Conservation (phyloP, 805 yeast genomes). For the Candida jianshihensis region DNA sequence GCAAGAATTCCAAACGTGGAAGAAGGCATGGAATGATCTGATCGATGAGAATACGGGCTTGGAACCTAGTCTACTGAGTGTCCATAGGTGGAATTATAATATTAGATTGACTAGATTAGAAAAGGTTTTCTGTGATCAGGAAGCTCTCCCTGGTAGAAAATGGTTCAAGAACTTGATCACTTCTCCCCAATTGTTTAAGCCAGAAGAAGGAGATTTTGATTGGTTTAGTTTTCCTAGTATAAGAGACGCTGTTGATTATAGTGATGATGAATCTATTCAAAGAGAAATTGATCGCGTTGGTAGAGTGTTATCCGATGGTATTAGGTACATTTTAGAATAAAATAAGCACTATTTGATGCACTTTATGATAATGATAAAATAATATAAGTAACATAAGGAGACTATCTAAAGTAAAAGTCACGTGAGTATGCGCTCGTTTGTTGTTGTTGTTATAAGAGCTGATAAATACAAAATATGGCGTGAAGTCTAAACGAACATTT, state of each 20-base stretch:
- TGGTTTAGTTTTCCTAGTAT: conserved; percentile 73
- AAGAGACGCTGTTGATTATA: conserved; percentile 53
- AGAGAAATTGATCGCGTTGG: conserved; percentile 40
- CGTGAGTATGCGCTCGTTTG: no score
- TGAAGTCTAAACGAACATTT: no score
- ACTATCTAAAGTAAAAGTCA: no score
- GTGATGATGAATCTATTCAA: conserved; percentile 49
- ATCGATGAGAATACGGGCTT: conserved; percentile 46
- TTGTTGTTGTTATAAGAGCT: no score
- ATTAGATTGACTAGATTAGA: conserved; percentile 52
- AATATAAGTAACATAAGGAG: no score
- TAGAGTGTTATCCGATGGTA: background rate
- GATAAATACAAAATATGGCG: no score
- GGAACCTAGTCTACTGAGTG: conserved; percentile 68
- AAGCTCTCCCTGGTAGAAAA: conserved; percentile 42
- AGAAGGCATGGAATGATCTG: conserved; percentile 54
- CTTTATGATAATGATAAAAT: no score
- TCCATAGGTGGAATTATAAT: conserved; percentile 78
- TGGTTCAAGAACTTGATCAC: conserved; percentile 63
- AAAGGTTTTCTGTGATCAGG: conserved; percentile 39
- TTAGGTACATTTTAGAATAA: no score
- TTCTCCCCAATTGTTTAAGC: conserved; percentile 62
- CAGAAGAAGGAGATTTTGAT: conserved; percentile 35
- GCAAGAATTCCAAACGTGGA: conserved; percentile 46
- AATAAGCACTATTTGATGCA: no score